Evolutionary conservation across 2,329 filamentous ascomycete genomes (phyloP).

Genomic region (Knufia fluminis): DNA sequence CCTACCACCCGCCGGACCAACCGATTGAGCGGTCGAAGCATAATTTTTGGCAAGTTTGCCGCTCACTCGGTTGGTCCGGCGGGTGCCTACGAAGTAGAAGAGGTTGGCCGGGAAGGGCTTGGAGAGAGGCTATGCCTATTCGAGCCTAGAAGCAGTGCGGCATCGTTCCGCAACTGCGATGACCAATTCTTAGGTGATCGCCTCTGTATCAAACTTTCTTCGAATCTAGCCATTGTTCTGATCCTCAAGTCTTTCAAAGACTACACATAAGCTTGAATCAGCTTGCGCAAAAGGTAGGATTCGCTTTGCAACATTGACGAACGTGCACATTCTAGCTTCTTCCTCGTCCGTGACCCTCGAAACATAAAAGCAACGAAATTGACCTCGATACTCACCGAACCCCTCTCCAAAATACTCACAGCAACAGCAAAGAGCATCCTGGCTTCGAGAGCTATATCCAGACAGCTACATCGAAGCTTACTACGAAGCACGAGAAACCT

Average conservation of each 20-base stretch:
- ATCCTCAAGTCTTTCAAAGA: neutral
- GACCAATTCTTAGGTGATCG: neutral
- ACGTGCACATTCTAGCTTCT: neutral
- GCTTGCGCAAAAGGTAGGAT: neutral
- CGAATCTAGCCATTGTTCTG: neutral
- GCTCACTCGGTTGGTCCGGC: too few relatives aligned
- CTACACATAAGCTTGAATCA: neutral
- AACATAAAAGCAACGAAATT: neutral
- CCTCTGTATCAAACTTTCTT: neutral
- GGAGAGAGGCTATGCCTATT: neutral
- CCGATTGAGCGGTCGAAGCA: too few relatives aligned
- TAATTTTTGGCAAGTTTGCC: too few relatives aligned
- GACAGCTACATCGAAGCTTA: neutral
- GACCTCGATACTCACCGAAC: neutral
- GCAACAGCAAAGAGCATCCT: neutral
- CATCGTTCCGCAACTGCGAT: neutral
- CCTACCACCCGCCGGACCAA: too few relatives aligned
- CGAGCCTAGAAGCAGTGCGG: neutral
- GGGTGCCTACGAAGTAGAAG: too few relatives aligned
- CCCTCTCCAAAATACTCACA: neutral
- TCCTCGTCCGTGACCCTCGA: neutral
- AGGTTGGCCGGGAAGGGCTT: neutral
- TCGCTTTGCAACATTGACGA: neutral
- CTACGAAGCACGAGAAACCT: neutral
- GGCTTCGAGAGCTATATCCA: neutral